Percentiles rank a stretch among this genome's conserved stretches.
Evolutionary conservation across 768 basidiomycete species (phyloP).

Genomic region (Suillus bovinus): DNA sequence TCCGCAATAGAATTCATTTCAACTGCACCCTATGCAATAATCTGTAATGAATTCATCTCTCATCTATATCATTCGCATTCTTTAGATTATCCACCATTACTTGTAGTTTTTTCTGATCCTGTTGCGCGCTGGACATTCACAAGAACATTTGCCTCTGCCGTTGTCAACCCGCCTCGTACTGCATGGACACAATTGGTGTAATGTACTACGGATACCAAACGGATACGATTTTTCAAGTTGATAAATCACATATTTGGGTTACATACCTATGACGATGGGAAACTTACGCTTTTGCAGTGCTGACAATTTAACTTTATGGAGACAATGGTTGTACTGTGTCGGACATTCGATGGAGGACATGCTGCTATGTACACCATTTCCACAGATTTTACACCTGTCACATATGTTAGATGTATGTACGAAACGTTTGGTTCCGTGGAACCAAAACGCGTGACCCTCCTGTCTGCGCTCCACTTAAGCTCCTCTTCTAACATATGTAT

Average conservation of each 20-base stretch:
- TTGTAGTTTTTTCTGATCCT: conserved; percentile 24
- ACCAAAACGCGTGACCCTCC: too few relatives aligned
- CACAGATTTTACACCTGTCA: too few relatives aligned
- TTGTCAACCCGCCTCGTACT: conserved; percentile 7
- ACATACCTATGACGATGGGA: not conserved
- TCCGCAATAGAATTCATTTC: conserved; percentile 60
- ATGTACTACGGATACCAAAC: conserved; percentile 14
- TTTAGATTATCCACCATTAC: conserved; percentile 31
- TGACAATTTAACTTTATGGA: too few relatives aligned
- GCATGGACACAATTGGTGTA: conserved; percentile 15
- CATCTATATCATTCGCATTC: conserved; percentile 26
- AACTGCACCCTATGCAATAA: conserved; percentile 68
- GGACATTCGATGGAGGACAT: too few relatives aligned
- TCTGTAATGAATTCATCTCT: conserved; percentile 47
- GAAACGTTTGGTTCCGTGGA: too few relatives aligned
- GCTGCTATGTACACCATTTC: too few relatives aligned
- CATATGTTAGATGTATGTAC: too few relatives aligned
- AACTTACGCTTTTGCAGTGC: not conserved
- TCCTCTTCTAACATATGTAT: too few relatives aligned
- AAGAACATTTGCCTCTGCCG: conserved; percentile 13
- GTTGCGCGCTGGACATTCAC: conserved; percentile 8
- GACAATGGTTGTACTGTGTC: too few relatives aligned
- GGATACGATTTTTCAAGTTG: too few relatives aligned
- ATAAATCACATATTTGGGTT: conserved; percentile 9
- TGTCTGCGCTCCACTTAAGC: too few relatives aligned